A percentile compares a stretch with the other conserved stretches of the same genome.
Evolutionary conservation across 2,329 filamentous ascomycete genomes (phyloP).

Genomic region (Amauroascus verrucosus): DNA sequence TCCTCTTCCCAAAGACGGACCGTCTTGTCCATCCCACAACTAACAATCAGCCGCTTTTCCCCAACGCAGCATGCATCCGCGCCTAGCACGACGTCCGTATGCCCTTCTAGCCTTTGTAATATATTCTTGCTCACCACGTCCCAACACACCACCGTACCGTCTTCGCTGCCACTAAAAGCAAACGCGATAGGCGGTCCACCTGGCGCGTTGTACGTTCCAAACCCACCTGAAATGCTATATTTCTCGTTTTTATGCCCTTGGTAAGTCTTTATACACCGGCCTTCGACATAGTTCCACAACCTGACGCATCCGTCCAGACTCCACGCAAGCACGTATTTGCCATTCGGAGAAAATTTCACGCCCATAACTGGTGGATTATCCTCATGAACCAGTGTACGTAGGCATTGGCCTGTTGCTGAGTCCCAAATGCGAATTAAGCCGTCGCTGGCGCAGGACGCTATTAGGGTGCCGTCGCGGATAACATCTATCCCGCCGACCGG

Average conservation of each 20-base stretch:
- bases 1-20: slow-evolving; percentile 51
- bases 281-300: slow-evolving; percentile 89
- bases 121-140: slow-evolving; percentile 78
- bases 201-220: slow-evolving; percentile 51
- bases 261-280: slow-evolving; percentile 90
- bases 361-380: slow-evolving; percentile 84
- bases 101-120: slow-evolving; percentile 54
- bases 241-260: slow-evolving; percentile 79
- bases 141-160: slow-evolving; percentile 78
- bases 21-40: slow-evolving; percentile 52
- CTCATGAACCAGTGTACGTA: slow-evolving; percentile 90
- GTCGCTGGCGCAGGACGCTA: slow-evolving; percentile 84
- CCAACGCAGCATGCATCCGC: slow-evolving; percentile 50
- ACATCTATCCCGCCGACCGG: slow-evolving; percentile 92
- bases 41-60: slow-evolving; percentile 44
- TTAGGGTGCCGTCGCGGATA: slow-evolving; percentile 78
- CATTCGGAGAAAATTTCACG: slow-evolving; percentile 89
- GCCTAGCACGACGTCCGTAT: slow-evolving; percentile 49
- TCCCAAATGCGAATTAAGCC: slow-evolving; percentile 94
- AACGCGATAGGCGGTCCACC: slow-evolving; percentile 44
- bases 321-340: slow-evolving; percentile 82
- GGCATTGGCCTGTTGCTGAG: slow-evolving; percentile 84
- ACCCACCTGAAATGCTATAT: slow-evolving; percentile 76
- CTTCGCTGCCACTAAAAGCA: slow-evolving; percentile 70
- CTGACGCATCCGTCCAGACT: slow-evolving; percentile 83